Evolutionary conservation across 805 yeast species (phyloP).

Genomic region (Nakazawaea ishiwadae): DNA sequence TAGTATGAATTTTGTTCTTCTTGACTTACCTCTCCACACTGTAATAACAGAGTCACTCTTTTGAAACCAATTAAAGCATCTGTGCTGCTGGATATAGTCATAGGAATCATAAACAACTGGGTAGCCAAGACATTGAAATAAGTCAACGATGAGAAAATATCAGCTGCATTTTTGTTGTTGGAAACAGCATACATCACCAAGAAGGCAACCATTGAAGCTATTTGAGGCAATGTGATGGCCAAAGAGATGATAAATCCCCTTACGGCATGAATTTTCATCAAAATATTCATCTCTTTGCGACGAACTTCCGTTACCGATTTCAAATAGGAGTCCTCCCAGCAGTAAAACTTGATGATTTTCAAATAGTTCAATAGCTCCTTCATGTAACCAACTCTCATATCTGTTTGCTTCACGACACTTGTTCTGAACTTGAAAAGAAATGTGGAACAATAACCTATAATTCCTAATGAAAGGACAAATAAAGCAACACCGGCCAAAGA

Average conservation of each 20-base stretch:
- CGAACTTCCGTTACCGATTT: conserved; percentile 52
- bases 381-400: conserved; percentile 67
- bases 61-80: conserved; percentile 61
- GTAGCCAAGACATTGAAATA: conserved; percentile 58
- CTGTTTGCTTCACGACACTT: conserved; percentile 62
- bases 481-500: conserved; percentile 67
- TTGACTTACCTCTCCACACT: conserved; percentile 38
- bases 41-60: conserved; percentile 50
- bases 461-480: conserved; percentile 44
- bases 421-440: conserved; percentile 51
- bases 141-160: conserved; percentile 65
- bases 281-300: conserved; percentile 51
- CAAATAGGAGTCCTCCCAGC: conserved; percentile 85
- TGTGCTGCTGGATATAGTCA: conserved; percentile 61
- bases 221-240: conserved; percentile 60
- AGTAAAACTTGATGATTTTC: conserved; percentile 80
- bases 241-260: conserved; percentile 61
- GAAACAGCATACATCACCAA: conserved; percentile 27
- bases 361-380: conserved; percentile 76
- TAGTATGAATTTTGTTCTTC: too few relatives aligned
- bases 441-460: conserved; percentile 43
- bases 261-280: conserved; percentile 59
- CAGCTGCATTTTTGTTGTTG: conserved; percentile 44
- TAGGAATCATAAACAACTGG: conserved; percentile 64
- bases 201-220: conserved; percentile 64